phyloP scores from a whole-genome alignment of 495 filamentous ascomycete species.

The Lichenothelia convexa region DNA sequence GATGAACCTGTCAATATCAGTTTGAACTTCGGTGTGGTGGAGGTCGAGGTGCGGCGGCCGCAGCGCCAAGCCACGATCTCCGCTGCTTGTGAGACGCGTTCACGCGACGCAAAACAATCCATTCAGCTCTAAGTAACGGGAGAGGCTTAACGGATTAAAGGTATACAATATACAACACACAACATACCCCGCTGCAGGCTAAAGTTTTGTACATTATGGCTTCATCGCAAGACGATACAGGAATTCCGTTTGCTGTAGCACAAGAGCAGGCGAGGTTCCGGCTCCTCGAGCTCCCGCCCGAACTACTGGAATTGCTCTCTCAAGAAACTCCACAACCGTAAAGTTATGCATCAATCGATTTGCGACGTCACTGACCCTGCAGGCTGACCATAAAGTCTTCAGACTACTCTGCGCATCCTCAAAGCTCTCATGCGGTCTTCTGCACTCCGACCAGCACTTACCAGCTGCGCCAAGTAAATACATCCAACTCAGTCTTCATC shows the following conservation, averaged over 20 bases:
- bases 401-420: conserved; percentile 17
- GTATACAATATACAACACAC: too few species aligned
- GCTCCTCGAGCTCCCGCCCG: conserved; percentile 64
- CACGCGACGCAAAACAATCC: too few species aligned
- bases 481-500: conserved; percentile 70
- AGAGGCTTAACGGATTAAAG: too few species aligned
- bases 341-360: conserved; percentile 12
- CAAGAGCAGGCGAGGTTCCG: conserved; percentile 44
- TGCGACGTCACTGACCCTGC: conserved; percentile 36
- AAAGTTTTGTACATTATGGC: conserved; percentile 18
- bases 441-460: conserved; percentile 53
- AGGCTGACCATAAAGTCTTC: conserved; percentile 51
- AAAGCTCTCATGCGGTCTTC: conserved; percentile 48
- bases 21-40: too few species aligned
- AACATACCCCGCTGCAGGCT: not conserved
- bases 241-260: conserved; percentile 45
- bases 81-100: too few species aligned
- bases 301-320: conserved; percentile 44
- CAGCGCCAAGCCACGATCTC: too few species aligned
- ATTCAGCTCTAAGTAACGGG: too few species aligned
- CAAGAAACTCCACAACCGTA: conserved; percentile 15
- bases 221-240: conserved; percentile 40
- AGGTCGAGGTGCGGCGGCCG: too few species aligned
- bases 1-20: too few species aligned
- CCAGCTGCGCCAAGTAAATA: conserved; percentile 73